These are phyloP conservation scores for Pistacia atlantica DNA, from an alignment of 345 rosid species.

Conservation along the genomic window DNA sequence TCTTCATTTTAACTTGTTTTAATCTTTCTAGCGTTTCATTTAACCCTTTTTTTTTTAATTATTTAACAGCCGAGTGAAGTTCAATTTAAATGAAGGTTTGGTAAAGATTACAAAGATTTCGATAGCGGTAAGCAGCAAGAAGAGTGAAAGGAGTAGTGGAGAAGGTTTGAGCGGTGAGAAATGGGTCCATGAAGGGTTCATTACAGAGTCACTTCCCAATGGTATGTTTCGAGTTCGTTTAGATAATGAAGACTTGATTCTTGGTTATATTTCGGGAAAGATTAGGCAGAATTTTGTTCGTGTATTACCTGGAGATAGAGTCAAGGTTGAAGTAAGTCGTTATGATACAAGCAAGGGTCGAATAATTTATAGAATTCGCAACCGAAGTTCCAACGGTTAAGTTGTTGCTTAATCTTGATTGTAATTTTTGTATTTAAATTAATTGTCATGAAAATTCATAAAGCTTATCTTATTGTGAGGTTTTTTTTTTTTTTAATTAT, in stretches of 20 bases:
- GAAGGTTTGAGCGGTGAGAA: background rate
- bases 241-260: no score
- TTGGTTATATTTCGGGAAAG: no score
- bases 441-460: background rate
- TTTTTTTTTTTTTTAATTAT: no score
- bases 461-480: no score
- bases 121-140: slow-evolving; percentile 13
- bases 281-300: no score
- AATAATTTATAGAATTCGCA: slow-evolving; percentile 44
- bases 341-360: slow-evolving; percentile 86
- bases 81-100: background rate
- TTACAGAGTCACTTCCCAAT: no score
- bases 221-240: no score
- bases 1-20: background rate
- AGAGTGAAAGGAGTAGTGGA: slow-evolving; percentile 25
- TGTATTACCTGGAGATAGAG: slow-evolving; percentile 59
- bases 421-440: background rate
- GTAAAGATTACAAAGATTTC: background rate
- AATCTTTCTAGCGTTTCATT: no score
- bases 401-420: background rate
- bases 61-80: background rate
- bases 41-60: no score
- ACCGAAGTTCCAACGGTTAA: slow-evolving; percentile 15
- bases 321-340: slow-evolving; percentile 79
- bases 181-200: no score